Evolutionary conservation across 345 rosid genomes (phyloP).

Genomic region (Lepidium didymum): DNA sequence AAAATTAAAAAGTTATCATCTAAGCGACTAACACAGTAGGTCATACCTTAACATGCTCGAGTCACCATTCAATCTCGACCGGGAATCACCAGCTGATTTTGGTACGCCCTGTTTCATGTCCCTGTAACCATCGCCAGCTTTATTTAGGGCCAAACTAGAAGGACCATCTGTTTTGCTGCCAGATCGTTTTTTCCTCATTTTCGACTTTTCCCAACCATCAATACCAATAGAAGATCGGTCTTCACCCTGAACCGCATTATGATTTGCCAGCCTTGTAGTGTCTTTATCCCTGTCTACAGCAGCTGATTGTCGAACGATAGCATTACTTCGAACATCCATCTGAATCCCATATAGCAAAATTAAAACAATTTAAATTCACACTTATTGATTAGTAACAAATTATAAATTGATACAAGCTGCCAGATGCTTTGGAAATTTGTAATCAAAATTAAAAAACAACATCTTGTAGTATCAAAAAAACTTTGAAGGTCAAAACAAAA

Average conservation of each 20-base stretch:
- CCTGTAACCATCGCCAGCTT: slow-evolving; percentile 60
- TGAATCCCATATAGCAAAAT: slow-evolving; percentile 32
- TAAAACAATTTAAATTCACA: not conserved
- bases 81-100: slow-evolving; percentile 51
- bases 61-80: slow-evolving; percentile 71
- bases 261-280: slow-evolving; percentile 49
- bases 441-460: not conserved
- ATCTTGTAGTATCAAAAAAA: not conserved
- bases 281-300: slow-evolving; percentile 73
- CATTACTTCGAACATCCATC: slow-evolving; percentile 68
- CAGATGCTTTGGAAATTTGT: not conserved
- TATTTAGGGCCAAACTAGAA: slow-evolving; percentile 46
- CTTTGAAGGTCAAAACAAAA: not conserved
- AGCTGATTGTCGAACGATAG: slow-evolving; percentile 54
- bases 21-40: not conserved
- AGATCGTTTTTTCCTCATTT: slow-evolving; percentile 95
- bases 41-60: slow-evolving; percentile 73
- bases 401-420: not conserved
- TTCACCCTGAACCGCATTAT: slow-evolving; percentile 56
- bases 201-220: slow-evolving; percentile 97
- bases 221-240: slow-evolving; percentile 67
- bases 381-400: not conserved
- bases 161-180: slow-evolving; percentile 75
- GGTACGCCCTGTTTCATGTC: slow-evolving; percentile 75
- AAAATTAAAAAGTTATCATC: not conserved